These are phyloP conservation scores for Trifolium repens DNA, from an alignment of 306 rosid species.

Conservation along the genomic window DNA sequence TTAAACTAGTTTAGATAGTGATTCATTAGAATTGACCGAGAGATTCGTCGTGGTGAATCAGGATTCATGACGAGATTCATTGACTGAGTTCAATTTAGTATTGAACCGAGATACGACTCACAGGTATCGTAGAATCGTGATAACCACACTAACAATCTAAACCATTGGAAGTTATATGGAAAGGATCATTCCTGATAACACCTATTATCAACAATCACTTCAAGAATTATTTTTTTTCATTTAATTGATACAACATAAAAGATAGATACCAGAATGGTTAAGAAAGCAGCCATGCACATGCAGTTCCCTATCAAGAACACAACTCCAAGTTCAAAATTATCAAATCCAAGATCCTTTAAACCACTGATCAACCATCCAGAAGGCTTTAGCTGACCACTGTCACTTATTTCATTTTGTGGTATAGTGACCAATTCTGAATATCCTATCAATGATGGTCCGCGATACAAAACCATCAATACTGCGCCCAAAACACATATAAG, in stretches of 20 bases:
- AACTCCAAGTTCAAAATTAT: conserved; percentile 77
- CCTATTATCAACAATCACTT: not conserved
- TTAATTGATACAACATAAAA: conserved; percentile 21
- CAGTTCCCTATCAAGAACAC: conserved; percentile 82
- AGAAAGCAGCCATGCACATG: conserved; percentile 88
- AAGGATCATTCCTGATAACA: too few species aligned
- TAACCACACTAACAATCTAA: not conserved
- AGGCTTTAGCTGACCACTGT: conserved; percentile 73
- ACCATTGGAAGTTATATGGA: too few species aligned
- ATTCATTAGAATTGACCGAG: not conserved
- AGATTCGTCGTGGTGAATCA: not conserved
- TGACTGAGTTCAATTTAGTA: not conserved
- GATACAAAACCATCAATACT: conserved; percentile 76
- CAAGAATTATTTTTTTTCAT: not conserved
- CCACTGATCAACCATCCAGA: conserved; percentile 69
- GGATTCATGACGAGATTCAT: not conserved
- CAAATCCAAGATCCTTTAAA: conserved; percentile 61
- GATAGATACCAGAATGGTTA: conserved; percentile 76
- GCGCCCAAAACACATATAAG: conserved; percentile 83
- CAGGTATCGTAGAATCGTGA: not conserved
- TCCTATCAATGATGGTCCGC: conserved; percentile 78
- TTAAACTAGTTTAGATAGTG: not conserved
- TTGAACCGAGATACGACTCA: not conserved
- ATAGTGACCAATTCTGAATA: conserved; percentile 40
- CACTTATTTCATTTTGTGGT: conserved; percentile 55